phyloP scores from a whole-genome alignment of 2,329 filamentous ascomycete species.

The Fusarium lyarnte region DNA sequence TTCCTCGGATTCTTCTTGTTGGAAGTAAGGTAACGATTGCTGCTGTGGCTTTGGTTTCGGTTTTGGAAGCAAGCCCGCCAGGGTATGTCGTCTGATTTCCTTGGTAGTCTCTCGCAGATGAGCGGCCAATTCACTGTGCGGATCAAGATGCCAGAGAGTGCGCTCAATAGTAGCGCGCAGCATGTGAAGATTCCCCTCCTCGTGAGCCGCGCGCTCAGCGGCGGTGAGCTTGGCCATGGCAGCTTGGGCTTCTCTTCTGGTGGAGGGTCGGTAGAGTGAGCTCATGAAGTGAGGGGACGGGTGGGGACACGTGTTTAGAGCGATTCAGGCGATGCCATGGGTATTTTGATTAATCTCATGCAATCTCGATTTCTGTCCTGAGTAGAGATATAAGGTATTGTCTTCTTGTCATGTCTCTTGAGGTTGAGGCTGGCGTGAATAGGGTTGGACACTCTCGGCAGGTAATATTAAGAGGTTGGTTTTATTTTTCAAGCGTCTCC shows the following conservation, averaged over 20 bases:
- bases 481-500: neutral
- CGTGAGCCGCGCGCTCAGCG: slow-evolving; percentile 15
- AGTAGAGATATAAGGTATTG: neutral
- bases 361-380: neutral
- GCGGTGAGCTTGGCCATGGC: slow-evolving; percentile 21
- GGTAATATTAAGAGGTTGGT: neutral
- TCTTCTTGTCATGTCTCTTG: neutral
- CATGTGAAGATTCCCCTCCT: slow-evolving; percentile 21
- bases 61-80: neutral
- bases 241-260: slow-evolving; percentile 14
- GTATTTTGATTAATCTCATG: neutral
- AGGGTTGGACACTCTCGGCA: neutral
- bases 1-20: neutral
- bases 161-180: slow-evolving; percentile 14
- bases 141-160: slow-evolving; percentile 9
- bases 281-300: slow-evolving; percentile 16
- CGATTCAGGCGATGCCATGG: neutral
- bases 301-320: neutral
- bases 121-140: neutral
- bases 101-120: neutral
- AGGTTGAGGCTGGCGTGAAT: neutral
- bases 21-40: neutral
- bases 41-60: neutral
- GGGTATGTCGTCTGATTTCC: slow-evolving; percentile 9
- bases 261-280: slow-evolving; percentile 25